Evolutionary conservation across 495 filamentous ascomycete species (phyloP), one percentile per base, ranked within the genome.

Genomic region (Podospora tetraspora): DNA sequence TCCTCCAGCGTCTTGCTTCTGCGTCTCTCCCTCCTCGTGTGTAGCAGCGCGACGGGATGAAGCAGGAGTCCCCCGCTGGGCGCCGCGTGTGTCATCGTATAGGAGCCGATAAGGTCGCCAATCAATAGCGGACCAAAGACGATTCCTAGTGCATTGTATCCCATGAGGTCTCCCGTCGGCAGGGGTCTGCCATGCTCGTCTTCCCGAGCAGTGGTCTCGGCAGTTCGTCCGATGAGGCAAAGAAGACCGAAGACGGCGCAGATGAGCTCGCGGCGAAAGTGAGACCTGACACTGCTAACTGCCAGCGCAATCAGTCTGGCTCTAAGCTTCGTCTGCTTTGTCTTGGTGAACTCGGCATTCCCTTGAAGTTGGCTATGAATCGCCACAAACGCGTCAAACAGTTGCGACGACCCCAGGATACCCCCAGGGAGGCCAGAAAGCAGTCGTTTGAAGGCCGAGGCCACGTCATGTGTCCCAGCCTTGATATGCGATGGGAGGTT

Each of bases 381-480:
- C 32, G 83, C 82, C 27, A 88, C 84, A 16, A 94, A 72, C 3
- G 85, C 83, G 60, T 89, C 85, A 68, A 92, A 93, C 25, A 93
- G 75, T 24, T 81, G 77, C 43, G 85, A 71, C 25, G 89, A 90
- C 16, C 91, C 92, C 12, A 95, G 79, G 52, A 94, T 87, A 1
- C 92, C 92, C 1, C 87, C 88, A 0, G 91, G 92, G 1, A 95
- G 77, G 6, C 89, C 90, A 9, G 85, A 81, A 19, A 95, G 77
- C 8, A 95, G 78, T 29, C 84, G 85, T 72, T 91, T 92, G 78
- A 94, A 89, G 11, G 87, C 81, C 61, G 88, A 90, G 1, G 88
- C 90, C 9, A 93, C 86, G 78, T 91, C 89, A 64, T 91, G 87
- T n/a, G 89, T 80, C 16, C 83, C 70, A 22, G 77, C 82, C 69